These are phyloP conservation scores for Fusarium stilboides DNA, from an alignment of 2,329 filamentous ascomycete species.

Conservation along the genomic window DNA sequence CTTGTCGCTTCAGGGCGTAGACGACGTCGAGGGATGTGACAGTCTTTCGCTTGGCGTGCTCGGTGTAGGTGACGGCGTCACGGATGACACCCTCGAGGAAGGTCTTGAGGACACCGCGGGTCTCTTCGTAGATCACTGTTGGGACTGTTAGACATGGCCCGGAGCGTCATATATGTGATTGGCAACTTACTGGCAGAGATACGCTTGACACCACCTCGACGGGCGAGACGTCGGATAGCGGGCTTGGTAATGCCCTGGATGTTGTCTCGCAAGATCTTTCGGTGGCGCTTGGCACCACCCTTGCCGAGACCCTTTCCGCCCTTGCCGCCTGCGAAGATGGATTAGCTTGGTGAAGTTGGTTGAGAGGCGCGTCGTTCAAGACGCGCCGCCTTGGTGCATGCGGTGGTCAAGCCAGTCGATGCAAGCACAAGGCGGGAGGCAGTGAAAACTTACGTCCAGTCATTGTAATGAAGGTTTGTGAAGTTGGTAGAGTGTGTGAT, in stretches of 20 bases:
- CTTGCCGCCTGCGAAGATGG: slow-evolving; percentile 81
- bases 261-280: slow-evolving; percentile 99
- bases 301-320: slow-evolving; percentile 98
- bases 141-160: slow-evolving; percentile 77
- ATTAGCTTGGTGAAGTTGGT: slow-evolving; percentile 75
- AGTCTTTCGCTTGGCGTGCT: slow-evolving; percentile 87
- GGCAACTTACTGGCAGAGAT: slow-evolving; percentile 86
- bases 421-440: neutral
- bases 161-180: slow-evolving; percentile 49
- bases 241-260: slow-evolving; percentile 99
- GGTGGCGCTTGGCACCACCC: slow-evolving; percentile 98
- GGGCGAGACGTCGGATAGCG: slow-evolving; percentile 96
- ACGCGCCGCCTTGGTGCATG: slow-evolving; percentile 2
- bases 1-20: slow-evolving; percentile 78
- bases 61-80: slow-evolving; percentile 83
- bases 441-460: slow-evolving; percentile 76
- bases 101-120: slow-evolving; percentile 82
- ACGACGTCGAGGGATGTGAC: slow-evolving; percentile 81
- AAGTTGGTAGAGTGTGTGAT: slow-evolving; percentile 35
- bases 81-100: slow-evolving; percentile 84
- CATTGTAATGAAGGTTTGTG: slow-evolving; percentile 65
- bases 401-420: neutral
- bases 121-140: slow-evolving; percentile 84
- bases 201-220: slow-evolving; percentile 99
- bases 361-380: slow-evolving; percentile 70